Percentiles rank a stretch among this genome's conserved stretches.
Evolutionary conservation across 2,329 filamentous ascomycete genomes (phyloP).

Genomic region (Exophiala viscosa): DNA sequence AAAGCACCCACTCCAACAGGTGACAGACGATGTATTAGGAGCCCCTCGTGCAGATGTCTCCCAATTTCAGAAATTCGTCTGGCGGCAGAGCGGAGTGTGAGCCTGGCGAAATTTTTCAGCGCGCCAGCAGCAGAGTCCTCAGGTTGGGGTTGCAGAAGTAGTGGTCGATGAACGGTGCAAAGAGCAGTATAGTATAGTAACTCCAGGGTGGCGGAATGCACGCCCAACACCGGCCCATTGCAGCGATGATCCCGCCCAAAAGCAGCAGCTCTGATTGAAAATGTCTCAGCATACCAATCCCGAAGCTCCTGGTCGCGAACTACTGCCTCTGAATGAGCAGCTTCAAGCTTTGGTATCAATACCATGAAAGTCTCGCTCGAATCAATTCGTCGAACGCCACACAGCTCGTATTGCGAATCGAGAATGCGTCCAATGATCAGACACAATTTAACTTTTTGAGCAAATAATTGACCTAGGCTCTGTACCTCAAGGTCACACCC

Average conservation of each 20-base stretch:
- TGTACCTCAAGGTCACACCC: not conserved
- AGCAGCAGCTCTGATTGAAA: not conserved
- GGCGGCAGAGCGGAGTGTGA: not conserved
- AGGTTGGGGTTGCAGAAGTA: not conserved
- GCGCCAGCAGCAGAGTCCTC: not conserved
- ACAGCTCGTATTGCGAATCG: constrained; percentile 8
- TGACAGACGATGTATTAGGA: not conserved
- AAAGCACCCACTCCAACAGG: constrained; percentile 5
- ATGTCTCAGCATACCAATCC: constrained; percentile 4
- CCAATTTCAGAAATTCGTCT: constrained; percentile 1
- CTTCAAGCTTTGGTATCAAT: constrained; percentile 6
- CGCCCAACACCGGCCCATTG: not conserved
- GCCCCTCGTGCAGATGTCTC: not conserved
- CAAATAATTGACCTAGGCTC: constrained; percentile 1
- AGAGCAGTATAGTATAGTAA: constrained; percentile 1
- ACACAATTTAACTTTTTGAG: constrained; percentile 13
- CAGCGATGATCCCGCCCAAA: not conserved
- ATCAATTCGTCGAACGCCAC: not conserved
- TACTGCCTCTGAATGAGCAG: not conserved
- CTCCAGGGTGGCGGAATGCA: constrained; percentile 2
- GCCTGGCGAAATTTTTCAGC: not conserved
- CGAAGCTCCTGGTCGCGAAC: constrained; percentile 13
- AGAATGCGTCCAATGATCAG: constrained; percentile 11
- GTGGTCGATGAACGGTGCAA: constrained; percentile 4
- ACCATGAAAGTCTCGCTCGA: constrained; percentile 6